Evolutionary conservation across 2,329 filamentous ascomycete genomes (phyloP).

Genomic region (Immersiporthe knoxdaviesiana): DNA sequence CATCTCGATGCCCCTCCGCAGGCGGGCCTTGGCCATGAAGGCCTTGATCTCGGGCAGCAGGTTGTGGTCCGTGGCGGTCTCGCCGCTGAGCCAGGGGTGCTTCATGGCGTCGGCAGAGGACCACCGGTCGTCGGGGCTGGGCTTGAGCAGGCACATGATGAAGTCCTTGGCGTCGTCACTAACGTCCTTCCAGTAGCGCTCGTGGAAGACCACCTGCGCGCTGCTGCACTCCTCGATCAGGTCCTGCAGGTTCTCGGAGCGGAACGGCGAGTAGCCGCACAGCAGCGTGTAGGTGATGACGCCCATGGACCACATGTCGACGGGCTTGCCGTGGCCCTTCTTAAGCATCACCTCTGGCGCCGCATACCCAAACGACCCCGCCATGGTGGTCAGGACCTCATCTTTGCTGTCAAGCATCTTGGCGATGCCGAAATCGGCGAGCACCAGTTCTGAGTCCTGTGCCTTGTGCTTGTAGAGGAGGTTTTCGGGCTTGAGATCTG

Average conservation of each 20-base stretch:
- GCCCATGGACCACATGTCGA: constrained; percentile 99
- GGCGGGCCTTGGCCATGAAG: constrained; percentile 87
- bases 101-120: constrained; percentile 78
- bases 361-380: constrained; percentile 96
- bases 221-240: constrained; percentile 92
- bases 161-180: constrained; percentile 95
- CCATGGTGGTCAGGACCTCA: constrained; percentile 96
- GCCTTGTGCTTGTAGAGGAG: constrained; percentile 87
- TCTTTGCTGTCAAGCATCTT: constrained; percentile 94
- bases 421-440: constrained; percentile 97
- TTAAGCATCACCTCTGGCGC: constrained; percentile 98
- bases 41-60: constrained; percentile 95
- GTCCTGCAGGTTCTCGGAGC: constrained; percentile 89
- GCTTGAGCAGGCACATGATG: constrained; percentile 79
- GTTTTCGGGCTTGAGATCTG: constrained; percentile 98
- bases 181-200: constrained; percentile 98
- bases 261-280: constrained; percentile 97
- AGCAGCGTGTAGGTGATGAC: constrained; percentile 98
- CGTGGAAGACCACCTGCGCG: constrained; percentile 88
- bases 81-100: constrained; percentile 87
- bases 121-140: constrained; percentile 75
- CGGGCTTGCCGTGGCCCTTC: constrained; percentile 94
- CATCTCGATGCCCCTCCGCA: constrained; percentile 91
- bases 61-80: constrained; percentile 93
- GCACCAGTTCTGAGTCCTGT: constrained; percentile 79